These are phyloP conservation scores for Artemisia annua DNA, from an alignment of 129 eudicot genomes.

Conservation along the genomic window DNA sequence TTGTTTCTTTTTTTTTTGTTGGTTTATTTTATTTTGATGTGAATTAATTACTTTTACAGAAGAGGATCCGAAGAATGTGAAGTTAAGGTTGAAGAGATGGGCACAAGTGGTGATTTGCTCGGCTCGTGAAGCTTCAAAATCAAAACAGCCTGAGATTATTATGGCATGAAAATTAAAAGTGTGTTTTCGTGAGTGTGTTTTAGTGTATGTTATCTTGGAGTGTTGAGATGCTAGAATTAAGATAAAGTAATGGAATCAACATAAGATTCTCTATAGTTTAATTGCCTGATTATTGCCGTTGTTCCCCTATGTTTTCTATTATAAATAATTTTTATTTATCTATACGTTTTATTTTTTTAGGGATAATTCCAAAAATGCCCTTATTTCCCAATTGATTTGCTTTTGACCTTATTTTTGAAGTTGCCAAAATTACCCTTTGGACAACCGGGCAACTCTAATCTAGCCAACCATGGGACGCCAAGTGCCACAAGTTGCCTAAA, in stretches of 20 bases:
- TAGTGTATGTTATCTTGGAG: neutral
- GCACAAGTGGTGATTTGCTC: conserved; percentile 69
- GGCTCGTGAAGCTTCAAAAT: conserved; percentile 27
- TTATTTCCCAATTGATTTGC: no score
- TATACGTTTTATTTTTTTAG: no score
- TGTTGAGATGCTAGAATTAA: conserved; percentile 20
- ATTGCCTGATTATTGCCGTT: no score
- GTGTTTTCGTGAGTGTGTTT: neutral
- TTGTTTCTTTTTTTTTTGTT: neutral
- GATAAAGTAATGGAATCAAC: conserved; percentile 17
- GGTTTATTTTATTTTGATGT: neutral
- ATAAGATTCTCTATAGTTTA: no score
- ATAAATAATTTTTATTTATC: no score
- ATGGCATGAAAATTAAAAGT: neutral
- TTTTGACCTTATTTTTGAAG: no score
- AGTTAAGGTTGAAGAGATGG: conserved; percentile 57
- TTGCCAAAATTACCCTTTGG: no score
- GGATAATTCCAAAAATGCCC: no score
- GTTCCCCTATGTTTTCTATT: no score
- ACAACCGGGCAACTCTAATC: no score
- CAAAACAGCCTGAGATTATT: conserved; percentile 2
- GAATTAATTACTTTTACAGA: conserved; percentile 22
- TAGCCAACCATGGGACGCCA: no score
- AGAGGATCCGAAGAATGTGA: conserved; percentile 54
- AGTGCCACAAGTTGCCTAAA: no score